A percentile compares a stretch with the other conserved stretches of the same genome.
Evolutionary conservation across 2,329 filamentous ascomycete genomes (phyloP).

Genomic region (Boeremia lycopersici): DNA sequence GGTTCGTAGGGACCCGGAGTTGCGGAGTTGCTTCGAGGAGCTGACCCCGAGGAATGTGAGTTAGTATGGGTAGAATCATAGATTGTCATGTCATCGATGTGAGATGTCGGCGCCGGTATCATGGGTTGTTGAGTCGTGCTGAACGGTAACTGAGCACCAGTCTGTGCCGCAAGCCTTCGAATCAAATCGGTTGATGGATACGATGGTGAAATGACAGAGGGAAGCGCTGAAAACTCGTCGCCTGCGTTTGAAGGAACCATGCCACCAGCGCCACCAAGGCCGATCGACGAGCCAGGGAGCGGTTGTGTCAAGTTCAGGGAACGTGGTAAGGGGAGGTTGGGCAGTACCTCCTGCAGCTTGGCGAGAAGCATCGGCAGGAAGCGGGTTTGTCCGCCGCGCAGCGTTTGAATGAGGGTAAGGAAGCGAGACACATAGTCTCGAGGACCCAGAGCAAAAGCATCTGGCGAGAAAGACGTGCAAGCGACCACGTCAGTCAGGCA

Average conservation of each 20-base stretch:
- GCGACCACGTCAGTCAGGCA: conserved; percentile 76
- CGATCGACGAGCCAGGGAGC: conserved; percentile 35
- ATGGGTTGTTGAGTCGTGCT: conserved; percentile 40
- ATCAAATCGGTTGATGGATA: conserved; percentile 44
- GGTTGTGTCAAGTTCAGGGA: conserved; percentile 41
- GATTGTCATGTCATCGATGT: conserved; percentile 44
- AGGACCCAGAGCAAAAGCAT: conserved; percentile 62
- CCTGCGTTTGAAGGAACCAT: conserved; percentile 39
- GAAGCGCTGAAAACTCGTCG: conserved; percentile 37
- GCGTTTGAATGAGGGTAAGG: conserved; percentile 68
- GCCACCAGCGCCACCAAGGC: conserved; percentile 30
- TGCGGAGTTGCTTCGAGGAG: conserved; percentile 39
- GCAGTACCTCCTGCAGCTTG: conserved; percentile 76
- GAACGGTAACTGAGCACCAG: conserved; percentile 44
- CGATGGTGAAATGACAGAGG: conserved; percentile 34
- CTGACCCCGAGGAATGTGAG: conserved; percentile 41
- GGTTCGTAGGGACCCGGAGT: conserved; percentile 44
- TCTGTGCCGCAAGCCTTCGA: conserved; percentile 44
- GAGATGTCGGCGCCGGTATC: conserved; percentile 37
- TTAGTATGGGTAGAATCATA: conserved; percentile 42
- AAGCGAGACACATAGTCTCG: conserved; percentile 74
- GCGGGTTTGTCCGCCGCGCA: conserved; percentile 76
- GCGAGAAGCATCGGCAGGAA: conserved; percentile 78
- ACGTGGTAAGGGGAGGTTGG: conserved; percentile 51
- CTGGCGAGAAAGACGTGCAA: conserved; percentile 61